Evolutionary conservation across 108 stramenopile species (phyloP), one percentile per base, ranked within the genome.

Genomic region (Craspedostauros australis): DNA sequence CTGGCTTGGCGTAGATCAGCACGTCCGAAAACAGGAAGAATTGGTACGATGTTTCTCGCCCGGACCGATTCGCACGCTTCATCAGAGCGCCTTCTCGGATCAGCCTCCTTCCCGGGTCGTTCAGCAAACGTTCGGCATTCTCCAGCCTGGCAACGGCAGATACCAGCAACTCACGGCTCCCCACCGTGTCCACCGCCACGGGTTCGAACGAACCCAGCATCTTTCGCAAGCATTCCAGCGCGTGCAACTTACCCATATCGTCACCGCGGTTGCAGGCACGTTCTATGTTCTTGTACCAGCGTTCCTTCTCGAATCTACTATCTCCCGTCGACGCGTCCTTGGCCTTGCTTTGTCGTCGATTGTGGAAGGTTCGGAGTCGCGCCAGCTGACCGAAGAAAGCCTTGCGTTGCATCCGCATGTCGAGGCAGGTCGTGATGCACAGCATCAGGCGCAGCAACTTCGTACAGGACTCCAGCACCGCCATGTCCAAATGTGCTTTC

Each of bases 11-110:
- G 46, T 95, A 95, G 7, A 95, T 59, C 23, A 91, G 59, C 18
- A 78, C 55, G 61, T 98, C 97, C 39, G 80, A 85, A 66, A 98
- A 98, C 43, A 98, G 61, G 57, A 95, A 98, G 66, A 98, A 95
- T 5, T 74, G 61, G 63, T 95, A 96, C 6, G 72, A 60, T 19
- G 77, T 68, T 34, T 56, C 67, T 27, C 86, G 66, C 20, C 93
- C 94, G 23, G 66, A 78, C 16, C 93, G 76, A 49, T 75, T 75
- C 41, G 79, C 76, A 29, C 66, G 61, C 66, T 98, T 96, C n/a
- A 78, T 50, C 34, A 98, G 54, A 57, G 91, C 70, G 6, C 91
- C 97, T 57, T 87, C 85, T 39, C 76, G 71, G 2, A 96, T 31
- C 65, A 96, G 95, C 15, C 65, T 44, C 22, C 95, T 59, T 18